Percentiles rank a stretch among this genome's conserved stretches.
Evolutionary conservation across 1,284 basidiomycete genomes (phyloP).

Genomic region (Omphalotus olearius): DNA sequence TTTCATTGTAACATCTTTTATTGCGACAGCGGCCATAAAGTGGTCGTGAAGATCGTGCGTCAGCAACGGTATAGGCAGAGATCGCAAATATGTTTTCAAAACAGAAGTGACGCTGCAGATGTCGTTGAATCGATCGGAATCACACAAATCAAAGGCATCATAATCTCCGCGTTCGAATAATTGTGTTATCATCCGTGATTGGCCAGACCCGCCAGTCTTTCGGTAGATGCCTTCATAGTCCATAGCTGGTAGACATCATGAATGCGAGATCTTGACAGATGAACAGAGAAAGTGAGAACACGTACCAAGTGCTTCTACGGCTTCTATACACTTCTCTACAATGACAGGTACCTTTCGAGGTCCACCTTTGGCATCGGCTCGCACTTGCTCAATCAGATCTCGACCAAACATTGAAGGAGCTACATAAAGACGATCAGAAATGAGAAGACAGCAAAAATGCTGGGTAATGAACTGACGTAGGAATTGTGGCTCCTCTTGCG

Average conservation of each 20-base stretch:
- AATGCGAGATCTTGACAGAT: background rate
- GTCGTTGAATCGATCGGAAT: conserved; percentile 92
- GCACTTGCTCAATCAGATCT: conserved; percentile 80
- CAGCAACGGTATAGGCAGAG: conserved; percentile 85
- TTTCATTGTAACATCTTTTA: conserved; percentile 63
- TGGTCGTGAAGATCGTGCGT: conserved; percentile 91
- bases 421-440: conserved; percentile 25
- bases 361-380: conserved; percentile 60
- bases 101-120: conserved; percentile 96
- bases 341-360: conserved; percentile 77
- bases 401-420: conserved; percentile 91
- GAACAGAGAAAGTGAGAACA: conserved; percentile 12
- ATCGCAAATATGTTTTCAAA: conserved; percentile 94
- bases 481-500: conserved; percentile 35
- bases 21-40: conserved; percentile 75
- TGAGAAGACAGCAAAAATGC: conserved; percentile 2
- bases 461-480: conserved; percentile 43
- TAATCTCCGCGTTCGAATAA: conserved; percentile 94
- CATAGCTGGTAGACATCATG: conserved; percentile 47
- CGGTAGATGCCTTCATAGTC: conserved; percentile 96
- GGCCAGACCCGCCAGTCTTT: conserved; percentile 91
- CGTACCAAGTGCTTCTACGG: conserved; percentile 83
- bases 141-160: conserved; percentile 80
- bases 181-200: conserved; percentile 91
- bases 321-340: conserved; percentile 93